Percentiles rank a stretch among this genome's conserved stretches.
These are phyloP conservation scores for Pichia sporocuriosa DNA, from an alignment of 805 yeast species.

Conservation along the genomic window DNA sequence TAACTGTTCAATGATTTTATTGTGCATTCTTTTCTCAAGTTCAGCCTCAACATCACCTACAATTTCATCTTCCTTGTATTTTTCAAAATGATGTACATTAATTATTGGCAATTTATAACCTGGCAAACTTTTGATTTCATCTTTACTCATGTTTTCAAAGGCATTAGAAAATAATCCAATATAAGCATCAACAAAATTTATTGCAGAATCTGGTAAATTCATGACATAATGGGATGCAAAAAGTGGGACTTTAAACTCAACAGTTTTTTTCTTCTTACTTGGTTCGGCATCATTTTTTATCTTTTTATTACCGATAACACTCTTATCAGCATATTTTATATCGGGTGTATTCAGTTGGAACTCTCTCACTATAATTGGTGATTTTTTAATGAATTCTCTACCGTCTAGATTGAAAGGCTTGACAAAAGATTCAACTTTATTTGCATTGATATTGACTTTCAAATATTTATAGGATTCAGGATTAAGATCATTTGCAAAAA, in stretches of 20 bases:
- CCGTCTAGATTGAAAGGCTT: conserved; percentile 73
- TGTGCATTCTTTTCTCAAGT: conserved; percentile 57
- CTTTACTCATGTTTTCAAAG: conserved; percentile 31
- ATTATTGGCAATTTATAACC: conserved; percentile 62
- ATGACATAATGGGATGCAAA: conserved; percentile 72
- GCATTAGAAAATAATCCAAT: conserved; percentile 56
- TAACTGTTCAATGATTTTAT: conserved; percentile 42
- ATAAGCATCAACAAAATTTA: conserved; percentile 72
- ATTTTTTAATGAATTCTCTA: conserved; percentile 61
- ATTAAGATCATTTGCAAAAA: conserved; percentile 88
- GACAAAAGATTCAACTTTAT: conserved; percentile 57
- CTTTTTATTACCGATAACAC: conserved; percentile 18
- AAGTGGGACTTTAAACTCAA: conserved; percentile 40
- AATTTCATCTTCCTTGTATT: conserved; percentile 62
- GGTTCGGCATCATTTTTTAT: conserved; percentile 12
- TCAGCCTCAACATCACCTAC: conserved; percentile 67
- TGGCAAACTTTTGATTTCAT: conserved; percentile 31
- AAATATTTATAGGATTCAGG: conserved; percentile 78
- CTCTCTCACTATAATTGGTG: conserved; percentile 45
- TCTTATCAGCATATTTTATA: conserved; percentile 35
- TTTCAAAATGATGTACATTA: conserved; percentile 90
- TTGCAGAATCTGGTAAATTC: conserved; percentile 93
- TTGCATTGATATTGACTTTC: conserved; percentile 52
- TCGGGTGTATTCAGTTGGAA: conserved; percentile 35
- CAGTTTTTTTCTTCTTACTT: conserved; percentile 23